A percentile compares a stretch with the other conserved stretches of the same genome.
phyloP scores from a whole-genome alignment of 148 eudicot species.

The Tetragonia tetragonoides region DNA sequence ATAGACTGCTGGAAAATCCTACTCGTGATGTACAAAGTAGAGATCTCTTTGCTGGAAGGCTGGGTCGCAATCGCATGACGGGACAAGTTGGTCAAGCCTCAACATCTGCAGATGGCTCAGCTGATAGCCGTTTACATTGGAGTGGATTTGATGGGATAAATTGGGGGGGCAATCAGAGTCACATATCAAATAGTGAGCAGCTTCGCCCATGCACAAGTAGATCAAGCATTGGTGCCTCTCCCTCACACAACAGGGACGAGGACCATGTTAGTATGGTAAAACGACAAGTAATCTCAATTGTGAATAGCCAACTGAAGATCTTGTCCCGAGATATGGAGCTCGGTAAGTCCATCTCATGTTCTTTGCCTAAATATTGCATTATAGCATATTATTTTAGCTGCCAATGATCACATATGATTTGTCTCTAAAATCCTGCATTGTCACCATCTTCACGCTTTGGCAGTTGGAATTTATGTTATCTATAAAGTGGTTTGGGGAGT shows the following conservation, averaged over 20 bases:
- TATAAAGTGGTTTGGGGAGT: not conserved
- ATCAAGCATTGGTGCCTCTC: constrained; percentile 32
- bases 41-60: constrained; percentile 28
- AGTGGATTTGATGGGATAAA: constrained; percentile 33
- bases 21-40: constrained; percentile 22
- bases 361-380: not conserved
- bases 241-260: constrained; percentile 39
- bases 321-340: constrained; percentile 40
- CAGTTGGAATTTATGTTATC: not conserved
- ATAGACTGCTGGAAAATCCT: constrained; percentile 31
- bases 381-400: constrained; percentile 2
- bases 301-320: constrained; percentile 41
- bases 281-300: constrained; percentile 41
- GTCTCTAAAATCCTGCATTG: not conserved
- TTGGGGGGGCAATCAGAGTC: constrained; percentile 28
- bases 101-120: constrained; percentile 29
- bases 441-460: not conserved
- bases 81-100: constrained; percentile 32
- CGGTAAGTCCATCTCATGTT: constrained; percentile 31
- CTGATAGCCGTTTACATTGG: constrained; percentile 23
- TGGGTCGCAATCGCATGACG: constrained; percentile 24
- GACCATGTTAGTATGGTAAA: constrained; percentile 35
- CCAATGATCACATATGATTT: not conserved
- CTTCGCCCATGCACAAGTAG: constrained; percentile 55
- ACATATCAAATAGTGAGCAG: constrained; percentile 32